Conservation (phyloP, 1,139 yeast species). For the Suhomyces maxii region DNA sequence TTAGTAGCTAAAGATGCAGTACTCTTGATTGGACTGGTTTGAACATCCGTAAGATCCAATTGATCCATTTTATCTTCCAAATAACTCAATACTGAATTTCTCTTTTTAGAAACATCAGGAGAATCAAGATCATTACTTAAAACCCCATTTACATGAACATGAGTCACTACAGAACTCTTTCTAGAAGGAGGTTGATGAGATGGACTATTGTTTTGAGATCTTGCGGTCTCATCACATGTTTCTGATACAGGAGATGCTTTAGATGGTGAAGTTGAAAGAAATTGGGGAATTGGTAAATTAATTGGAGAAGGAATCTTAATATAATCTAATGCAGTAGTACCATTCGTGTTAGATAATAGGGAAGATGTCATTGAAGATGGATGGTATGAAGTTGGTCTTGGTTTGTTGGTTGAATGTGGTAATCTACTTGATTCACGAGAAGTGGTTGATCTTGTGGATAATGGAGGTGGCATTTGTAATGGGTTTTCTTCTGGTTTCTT, state of each 20-base stretch:
- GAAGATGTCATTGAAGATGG: constrained; percentile 53
- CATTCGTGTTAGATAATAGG: constrained; percentile 22
- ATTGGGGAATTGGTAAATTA: constrained; percentile 35
- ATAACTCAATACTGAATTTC: constrained; percentile 46
- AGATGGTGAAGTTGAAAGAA: constrained; percentile 42
- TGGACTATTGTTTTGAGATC: constrained; percentile 12
- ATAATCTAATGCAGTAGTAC: constrained; percentile 29
- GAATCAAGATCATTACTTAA: constrained; percentile 33
- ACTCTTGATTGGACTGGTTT: constrained; percentile 21
- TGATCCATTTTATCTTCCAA: constrained; percentile 50
- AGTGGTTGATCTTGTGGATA: constrained; percentile 15
- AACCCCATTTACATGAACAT: constrained; percentile 50
- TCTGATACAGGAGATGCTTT: constrained; percentile 23
- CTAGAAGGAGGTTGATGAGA: constrained; percentile 26
- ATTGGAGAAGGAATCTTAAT: constrained; percentile 36
- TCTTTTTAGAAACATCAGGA: constrained; percentile 30
- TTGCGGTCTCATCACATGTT: constrained; percentile 13
- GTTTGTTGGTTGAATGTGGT: constrained; percentile 53
- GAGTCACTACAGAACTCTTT: constrained; percentile 47
- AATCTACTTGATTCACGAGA: constrained; percentile 30
- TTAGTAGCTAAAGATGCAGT: constrained; percentile 9
- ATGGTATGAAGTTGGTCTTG: constrained; percentile 80
- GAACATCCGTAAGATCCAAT: constrained; percentile 37
- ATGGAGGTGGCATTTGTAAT: constrained; percentile 12
- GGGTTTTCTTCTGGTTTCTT: constrained; percentile 16